Percentiles rank a stretch among this genome's conserved stretches.
phyloP scores from a whole-genome alignment of 352 stramenopile species.

The Phytopythium chamaehyphon region DNA sequence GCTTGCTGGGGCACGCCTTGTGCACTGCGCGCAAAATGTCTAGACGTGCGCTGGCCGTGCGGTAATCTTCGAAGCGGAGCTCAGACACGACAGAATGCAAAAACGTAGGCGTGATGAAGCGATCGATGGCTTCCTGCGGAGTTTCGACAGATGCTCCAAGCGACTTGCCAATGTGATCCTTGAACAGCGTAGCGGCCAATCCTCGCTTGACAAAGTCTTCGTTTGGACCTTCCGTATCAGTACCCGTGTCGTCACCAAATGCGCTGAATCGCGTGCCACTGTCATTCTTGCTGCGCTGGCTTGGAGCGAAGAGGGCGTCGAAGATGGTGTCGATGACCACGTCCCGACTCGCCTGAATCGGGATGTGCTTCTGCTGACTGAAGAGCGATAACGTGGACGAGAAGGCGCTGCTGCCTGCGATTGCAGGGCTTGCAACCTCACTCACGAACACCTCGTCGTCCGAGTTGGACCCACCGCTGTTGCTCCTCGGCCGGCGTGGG shows the following conservation, averaged over 20 bases:
- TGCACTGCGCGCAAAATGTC: conserved; percentile 86
- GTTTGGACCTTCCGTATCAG: conserved; percentile 77
- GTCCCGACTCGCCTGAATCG: conserved; percentile 68
- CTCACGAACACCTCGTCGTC: conserved; percentile 74
- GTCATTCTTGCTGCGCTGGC: conserved; percentile 9
- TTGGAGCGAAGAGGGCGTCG: conserved; percentile 57
- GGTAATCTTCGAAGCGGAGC: conserved; percentile 83
- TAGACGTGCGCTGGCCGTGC: conserved; percentile 71
- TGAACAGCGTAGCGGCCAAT: conserved; percentile 72
- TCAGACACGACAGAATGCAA: conserved; percentile 78
- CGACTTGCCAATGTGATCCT: conserved; percentile 44
- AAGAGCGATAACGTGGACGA: conserved; percentile 67
- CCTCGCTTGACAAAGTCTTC: conserved; percentile 83
- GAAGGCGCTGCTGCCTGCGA: conserved; percentile 56
- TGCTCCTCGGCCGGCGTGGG: conserved; percentile 29
- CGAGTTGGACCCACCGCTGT: conserved; percentile 35
- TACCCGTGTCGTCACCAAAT: conserved; percentile 74
- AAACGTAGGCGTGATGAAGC: conserved; percentile 68
- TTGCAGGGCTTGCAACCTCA: conserved; percentile 14
- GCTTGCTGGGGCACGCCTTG: conserved; percentile 69
- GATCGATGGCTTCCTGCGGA: conserved; percentile 49
- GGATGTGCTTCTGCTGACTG: conserved; percentile 77
- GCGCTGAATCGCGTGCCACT: conserved; percentile 39
- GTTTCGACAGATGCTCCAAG: conserved; percentile 25
- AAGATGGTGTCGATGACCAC: conserved; percentile 85